Conservation (phyloP, 345 rosid species). For the Cardamine chenopodiifolia region DNA sequence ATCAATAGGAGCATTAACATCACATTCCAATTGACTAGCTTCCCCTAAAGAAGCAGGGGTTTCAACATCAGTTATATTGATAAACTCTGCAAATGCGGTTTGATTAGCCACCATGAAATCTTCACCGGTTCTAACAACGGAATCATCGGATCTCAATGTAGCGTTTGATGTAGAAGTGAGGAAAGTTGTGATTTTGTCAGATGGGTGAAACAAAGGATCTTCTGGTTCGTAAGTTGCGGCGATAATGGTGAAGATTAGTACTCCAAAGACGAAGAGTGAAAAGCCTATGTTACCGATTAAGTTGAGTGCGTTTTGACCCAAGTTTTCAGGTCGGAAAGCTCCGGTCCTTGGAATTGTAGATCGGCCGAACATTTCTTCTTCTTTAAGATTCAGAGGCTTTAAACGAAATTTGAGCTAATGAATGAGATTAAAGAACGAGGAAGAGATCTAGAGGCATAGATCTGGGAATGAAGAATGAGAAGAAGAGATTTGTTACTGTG, state of each 20-base stretch:
- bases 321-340: slow-evolving; percentile 74
- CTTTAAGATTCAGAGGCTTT: background rate
- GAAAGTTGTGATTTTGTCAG: slow-evolving; percentile 75
- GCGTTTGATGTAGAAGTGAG: slow-evolving; percentile 81
- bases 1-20: slow-evolving; percentile 58
- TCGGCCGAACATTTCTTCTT: slow-evolving; percentile 61
- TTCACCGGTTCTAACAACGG: slow-evolving; percentile 82
- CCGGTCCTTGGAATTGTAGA: slow-evolving; percentile 52
- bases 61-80: slow-evolving; percentile 69
- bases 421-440: background rate
- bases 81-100: slow-evolving; percentile 61
- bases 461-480: slow-evolving; percentile 16
- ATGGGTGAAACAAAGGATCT: slow-evolving; percentile 84
- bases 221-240: slow-evolving; percentile 93
- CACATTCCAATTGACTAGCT: slow-evolving; percentile 44
- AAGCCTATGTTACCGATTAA: slow-evolving; percentile 86
- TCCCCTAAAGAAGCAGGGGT: background rate
- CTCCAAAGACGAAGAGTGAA: slow-evolving; percentile 76
- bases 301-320: slow-evolving; percentile 77
- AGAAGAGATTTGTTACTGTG: slow-evolving; percentile 11
- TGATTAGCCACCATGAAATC: slow-evolving; percentile 82
- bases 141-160: slow-evolving; percentile 71
- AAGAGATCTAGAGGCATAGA: slow-evolving; percentile 21
- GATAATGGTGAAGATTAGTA: slow-evolving; percentile 82
- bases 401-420: background rate